Evolutionary conservation across 1,284 basidiomycete species (phyloP).

Genomic region (Sanghuangporus sanghuang): DNA sequence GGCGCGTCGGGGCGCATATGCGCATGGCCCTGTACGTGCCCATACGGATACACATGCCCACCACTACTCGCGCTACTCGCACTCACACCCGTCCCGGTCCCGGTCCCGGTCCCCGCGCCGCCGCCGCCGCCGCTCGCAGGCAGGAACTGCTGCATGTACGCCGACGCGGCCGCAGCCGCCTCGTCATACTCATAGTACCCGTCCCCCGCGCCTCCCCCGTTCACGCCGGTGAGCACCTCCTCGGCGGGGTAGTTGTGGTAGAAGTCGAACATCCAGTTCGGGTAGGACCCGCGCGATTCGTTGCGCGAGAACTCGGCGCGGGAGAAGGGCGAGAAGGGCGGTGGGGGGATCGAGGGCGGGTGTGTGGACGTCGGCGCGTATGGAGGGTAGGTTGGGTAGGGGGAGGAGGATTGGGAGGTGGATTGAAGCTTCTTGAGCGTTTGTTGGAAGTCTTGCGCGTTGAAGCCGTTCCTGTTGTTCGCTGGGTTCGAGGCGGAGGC

Average conservation of each 20-base stretch:
- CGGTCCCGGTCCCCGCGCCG: too few relatives aligned
- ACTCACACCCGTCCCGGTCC: not conserved
- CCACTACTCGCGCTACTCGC: slow-evolving; percentile 26
- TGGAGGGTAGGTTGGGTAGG: slow-evolving; percentile 12
- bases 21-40: not conserved
- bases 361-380: slow-evolving; percentile 15
- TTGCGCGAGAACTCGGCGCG: slow-evolving; percentile 9
- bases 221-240: not conserved
- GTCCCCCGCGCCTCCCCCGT: not conserved
- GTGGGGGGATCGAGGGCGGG: slow-evolving; percentile 16
- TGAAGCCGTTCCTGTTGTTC: slow-evolving; percentile 28
- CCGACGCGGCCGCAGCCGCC: not conserved
- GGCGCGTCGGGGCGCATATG: slow-evolving; percentile 58
- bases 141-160: slow-evolving; percentile 16
- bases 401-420: not conserved
- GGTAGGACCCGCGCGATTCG: slow-evolving; percentile 16
- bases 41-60: slow-evolving; percentile 33
- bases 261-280: slow-evolving; percentile 17
- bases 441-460: slow-evolving; percentile 47
- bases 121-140: not conserved
- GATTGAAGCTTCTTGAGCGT: slow-evolving; percentile 27
- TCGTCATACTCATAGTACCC: slow-evolving; percentile 10
- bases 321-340: slow-evolving; percentile 22
- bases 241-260: slow-evolving; percentile 18
- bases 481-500: not conserved